A percentile compares a stretch with the other conserved stretches of the same genome.
Evolutionary conservation across 192 early-diverging fungal species (phyloP).

Genomic region (Coemansia sp.): DNA sequence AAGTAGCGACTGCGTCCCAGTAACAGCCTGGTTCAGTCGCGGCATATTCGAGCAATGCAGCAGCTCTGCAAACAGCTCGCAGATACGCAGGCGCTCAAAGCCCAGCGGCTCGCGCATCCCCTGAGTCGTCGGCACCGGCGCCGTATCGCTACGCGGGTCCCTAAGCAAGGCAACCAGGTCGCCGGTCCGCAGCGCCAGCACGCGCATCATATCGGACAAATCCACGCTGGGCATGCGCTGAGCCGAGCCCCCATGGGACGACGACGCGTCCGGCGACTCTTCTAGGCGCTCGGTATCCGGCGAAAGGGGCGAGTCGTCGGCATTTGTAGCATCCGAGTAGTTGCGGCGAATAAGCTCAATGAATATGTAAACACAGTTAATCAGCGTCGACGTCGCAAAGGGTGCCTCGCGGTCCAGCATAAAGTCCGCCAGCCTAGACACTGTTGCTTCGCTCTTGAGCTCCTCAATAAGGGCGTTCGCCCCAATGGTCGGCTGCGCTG

Average conservation of each 20-base stretch:
- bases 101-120: constrained; percentile 83
- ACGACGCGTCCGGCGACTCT: constrained; percentile 5
- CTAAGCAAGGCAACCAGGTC: constrained; percentile 78
- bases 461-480: constrained; percentile 65
- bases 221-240: constrained; percentile 58
- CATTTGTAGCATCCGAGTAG: constrained; percentile 56
- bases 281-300: constrained; percentile 1
- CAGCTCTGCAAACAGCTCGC: constrained; percentile 98
- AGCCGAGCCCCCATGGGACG: neutral
- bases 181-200: constrained; percentile 71
- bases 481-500: constrained; percentile 62
- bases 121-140: constrained; percentile 70
- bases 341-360: constrained; percentile 97
- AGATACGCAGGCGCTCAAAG: constrained; percentile 92
- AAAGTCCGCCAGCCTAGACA: constrained; percentile 74
- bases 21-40: constrained; percentile 57
- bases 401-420: constrained; percentile 81
- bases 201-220: constrained; percentile 87
- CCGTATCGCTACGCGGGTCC: constrained; percentile 60
- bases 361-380: constrained; percentile 93
- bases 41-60: constrained; percentile 89
- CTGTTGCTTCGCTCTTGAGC: constrained; percentile 75
- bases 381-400: constrained; percentile 81
- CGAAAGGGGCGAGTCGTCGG: neutral
- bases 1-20: neutral